Base-by-base conservation (phyloP, 1,284 basidiomycete species). In the Heterobasidion irregulare region DNA sequence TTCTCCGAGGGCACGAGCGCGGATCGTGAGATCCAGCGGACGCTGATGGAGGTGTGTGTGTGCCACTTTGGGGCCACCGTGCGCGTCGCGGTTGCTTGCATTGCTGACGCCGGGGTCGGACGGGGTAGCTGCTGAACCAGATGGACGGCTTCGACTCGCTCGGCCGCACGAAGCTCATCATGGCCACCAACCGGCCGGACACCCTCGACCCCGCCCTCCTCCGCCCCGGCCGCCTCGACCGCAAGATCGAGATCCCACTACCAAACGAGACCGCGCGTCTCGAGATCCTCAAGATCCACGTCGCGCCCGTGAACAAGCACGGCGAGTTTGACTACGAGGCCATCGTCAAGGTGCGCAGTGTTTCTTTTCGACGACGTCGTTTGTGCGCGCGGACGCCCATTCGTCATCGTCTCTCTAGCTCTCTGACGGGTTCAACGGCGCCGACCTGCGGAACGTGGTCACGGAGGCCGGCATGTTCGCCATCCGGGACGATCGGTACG, bases 391-490 rank as follows among this genome's bases (percentile, higher is more conserved):
- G 9, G 15, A n/a, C 3, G 13, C 15, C 6, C 19, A 15, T 13
- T 32, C 10, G 18, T 32, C 26, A 5, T 32, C 33, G 18, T 34
- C 18, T 57, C 56, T 50, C 18, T 36, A 89, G 86, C 80, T 96
- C 19, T 91, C 90, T 13, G 94, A 98, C 66, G 83, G 82, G 0
- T 97, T 98, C 76, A 98, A 97, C 68, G 94, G 94, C 56, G 94
- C 94, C 13, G 97, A 99, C 75, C 70, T 99, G 68, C 82, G 96
- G 54, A 99, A 99, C 70, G 92, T 99, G 12, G 87, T 96, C 53
- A 99, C 97, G 6, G 97, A 99, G 72, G 94, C 96, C 8, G 96
- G 97, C 53, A 98, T 99, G 94, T 98, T 98, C 70, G 97, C 97
- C 12, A 98, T 99, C 65, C 80, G 97, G 52, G 95, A 98, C 60